Percentiles rank a stretch among this genome's conserved stretches.
Evolutionary conservation across 2,329 filamentous ascomycete species (phyloP).

Genomic region (Aotearoamyces nothofagi): DNA sequence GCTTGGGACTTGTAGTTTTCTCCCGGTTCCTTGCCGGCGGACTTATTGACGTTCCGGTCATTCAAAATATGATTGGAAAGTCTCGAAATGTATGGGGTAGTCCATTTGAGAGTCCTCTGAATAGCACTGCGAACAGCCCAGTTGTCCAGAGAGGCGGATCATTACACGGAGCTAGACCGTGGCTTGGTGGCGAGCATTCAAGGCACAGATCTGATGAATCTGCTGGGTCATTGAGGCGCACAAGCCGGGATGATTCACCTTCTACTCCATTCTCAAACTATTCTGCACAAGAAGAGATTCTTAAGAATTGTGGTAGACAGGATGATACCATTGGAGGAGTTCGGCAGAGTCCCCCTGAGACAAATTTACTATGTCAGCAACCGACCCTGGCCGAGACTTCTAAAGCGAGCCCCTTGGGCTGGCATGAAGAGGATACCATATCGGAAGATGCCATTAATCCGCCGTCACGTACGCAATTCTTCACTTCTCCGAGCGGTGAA

Average conservation of each 20-base stretch:
- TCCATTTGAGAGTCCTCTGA: slow-evolving; percentile 9
- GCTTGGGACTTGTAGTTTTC: slow-evolving; percentile 79
- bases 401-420: too few relatives aligned
- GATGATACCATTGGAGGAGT: too few relatives aligned
- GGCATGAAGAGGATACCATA: too few relatives aligned
- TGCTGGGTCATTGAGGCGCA: slow-evolving; percentile 3
- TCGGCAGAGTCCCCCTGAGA: too few relatives aligned
- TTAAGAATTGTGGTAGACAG: too few relatives aligned
- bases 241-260: slow-evolving; percentile 9
- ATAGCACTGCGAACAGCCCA: slow-evolving; percentile 8
- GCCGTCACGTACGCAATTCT: too few relatives aligned
- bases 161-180: slow-evolving; percentile 4
- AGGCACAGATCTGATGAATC: slow-evolving; percentile 8
- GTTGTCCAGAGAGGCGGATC: slow-evolving; percentile 3
- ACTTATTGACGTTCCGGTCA: slow-evolving; percentile 11
- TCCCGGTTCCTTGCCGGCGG: slow-evolving; percentile 31
- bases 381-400: too few relatives aligned
- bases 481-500: slow-evolving; percentile 3
- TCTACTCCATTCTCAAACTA: slow-evolving; percentile 12
- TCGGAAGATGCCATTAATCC: too few relatives aligned
- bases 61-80: slow-evolving; percentile 7
- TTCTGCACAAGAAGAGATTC: too few relatives aligned
- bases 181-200: slow-evolving; percentile 8
- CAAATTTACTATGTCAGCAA: too few relatives aligned
- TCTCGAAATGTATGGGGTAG: slow-evolving; percentile 6